Evolutionary conservation across 345 rosid species (phyloP).

Genomic region (Brassica nigra): DNA sequence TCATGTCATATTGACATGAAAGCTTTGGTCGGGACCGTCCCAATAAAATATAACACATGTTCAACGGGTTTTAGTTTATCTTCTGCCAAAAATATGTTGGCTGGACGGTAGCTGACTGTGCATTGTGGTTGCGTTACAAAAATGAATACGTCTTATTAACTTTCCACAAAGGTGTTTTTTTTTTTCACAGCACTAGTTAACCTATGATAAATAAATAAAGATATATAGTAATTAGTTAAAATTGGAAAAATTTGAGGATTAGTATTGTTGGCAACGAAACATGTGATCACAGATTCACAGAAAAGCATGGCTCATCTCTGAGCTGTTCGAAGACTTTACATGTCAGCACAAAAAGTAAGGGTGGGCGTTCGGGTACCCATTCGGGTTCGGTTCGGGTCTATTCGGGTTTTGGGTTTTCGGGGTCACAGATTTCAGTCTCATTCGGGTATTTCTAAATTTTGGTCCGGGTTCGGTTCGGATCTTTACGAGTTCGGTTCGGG

Average conservation of each 20-base stretch:
- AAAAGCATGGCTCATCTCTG: neutral
- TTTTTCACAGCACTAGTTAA: conserved; percentile 10
- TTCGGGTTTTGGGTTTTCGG: no score
- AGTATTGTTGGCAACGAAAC: neutral
- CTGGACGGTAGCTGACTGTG: conserved; percentile 33
- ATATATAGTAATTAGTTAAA: neutral
- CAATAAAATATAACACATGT: conserved; percentile 21
- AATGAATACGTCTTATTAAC: conserved; percentile 6
- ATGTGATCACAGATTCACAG: neutral
- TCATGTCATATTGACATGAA: conserved; percentile 3
- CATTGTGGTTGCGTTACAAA: conserved; percentile 27
- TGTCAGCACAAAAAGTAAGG: neutral
- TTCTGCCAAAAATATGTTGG: neutral
- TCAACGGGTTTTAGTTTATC: conserved; percentile 5
- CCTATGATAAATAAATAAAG: neutral
- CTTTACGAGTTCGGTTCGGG: no score
- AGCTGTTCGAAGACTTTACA: neutral
- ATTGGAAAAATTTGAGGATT: neutral
- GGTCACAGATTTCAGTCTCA: no score
- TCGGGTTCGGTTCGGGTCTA: no score
- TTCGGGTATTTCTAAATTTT: no score
- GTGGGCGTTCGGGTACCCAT: no score
- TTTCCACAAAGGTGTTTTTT: conserved; percentile 14
- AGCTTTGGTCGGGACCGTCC: conserved; percentile 42
- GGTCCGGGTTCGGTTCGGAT: no score